Conservation (phyloP, 1,284 basidiomycete genomes). For the Cutaneotrichosporon dermatis region DNA sequence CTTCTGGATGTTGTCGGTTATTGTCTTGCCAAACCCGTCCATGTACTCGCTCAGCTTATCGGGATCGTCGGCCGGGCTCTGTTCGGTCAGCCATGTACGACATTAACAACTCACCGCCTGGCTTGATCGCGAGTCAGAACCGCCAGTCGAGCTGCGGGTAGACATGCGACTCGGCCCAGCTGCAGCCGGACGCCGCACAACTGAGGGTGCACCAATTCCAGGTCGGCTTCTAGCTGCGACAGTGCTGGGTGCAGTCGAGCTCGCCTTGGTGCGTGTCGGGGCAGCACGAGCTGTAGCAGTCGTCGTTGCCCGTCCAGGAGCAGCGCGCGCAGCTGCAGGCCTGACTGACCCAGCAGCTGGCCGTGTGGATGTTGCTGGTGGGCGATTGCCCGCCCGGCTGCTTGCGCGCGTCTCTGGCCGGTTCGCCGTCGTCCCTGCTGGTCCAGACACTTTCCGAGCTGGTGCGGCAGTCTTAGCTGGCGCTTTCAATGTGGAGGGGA, state of each 20-base stretch:
- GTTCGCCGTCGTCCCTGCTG: not conserved
- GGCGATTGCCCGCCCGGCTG: not conserved
- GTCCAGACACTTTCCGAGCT: not conserved
- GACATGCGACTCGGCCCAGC: not conserved
- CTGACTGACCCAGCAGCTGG: not conserved
- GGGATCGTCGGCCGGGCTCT: not conserved
- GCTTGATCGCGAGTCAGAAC: too few species aligned
- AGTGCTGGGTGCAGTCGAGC: not conserved
- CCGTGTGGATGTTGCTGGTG: not conserved
- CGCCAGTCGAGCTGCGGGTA: not conserved
- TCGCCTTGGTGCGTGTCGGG: not conserved
- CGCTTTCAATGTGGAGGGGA: not conserved
- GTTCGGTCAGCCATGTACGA: too few species aligned
- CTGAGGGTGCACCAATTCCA: not conserved
- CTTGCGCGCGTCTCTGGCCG: not conserved
- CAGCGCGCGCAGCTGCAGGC: not conserved
- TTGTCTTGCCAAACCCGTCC: conserved; percentile 2
- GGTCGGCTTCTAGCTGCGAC: not conserved
- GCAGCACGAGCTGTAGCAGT: not conserved
- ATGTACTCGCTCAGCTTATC: conserved; percentile 1
- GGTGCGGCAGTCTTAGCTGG: not conserved
- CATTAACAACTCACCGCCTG: too few species aligned
- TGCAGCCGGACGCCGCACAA: too few species aligned
- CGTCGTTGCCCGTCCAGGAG: not conserved
- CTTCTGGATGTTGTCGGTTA: conserved; percentile 33